These are phyloP conservation scores for Verticillium isaacii DNA, from an alignment of 2,329 filamentous ascomycete species.

Conservation along the genomic window DNA sequence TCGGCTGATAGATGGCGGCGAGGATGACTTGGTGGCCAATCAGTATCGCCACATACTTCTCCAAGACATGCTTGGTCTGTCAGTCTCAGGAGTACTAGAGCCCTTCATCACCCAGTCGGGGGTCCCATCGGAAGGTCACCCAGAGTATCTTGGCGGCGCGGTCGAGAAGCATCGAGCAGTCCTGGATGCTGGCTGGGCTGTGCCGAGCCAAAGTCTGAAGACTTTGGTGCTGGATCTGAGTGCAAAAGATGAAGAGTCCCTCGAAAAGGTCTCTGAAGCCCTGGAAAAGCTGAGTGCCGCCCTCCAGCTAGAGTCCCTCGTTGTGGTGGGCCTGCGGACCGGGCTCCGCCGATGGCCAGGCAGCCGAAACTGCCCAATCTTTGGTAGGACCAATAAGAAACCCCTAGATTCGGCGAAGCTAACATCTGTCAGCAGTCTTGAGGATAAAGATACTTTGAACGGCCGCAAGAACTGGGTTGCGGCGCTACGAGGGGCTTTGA, in stretches of 20 bases:
- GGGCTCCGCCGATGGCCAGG: background rate
- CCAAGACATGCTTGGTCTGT: background rate
- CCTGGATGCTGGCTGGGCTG: background rate
- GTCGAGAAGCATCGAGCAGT: background rate
- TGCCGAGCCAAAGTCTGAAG: background rate
- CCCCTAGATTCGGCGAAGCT: background rate
- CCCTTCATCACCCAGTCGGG: too few species aligned
- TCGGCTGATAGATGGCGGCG: background rate
- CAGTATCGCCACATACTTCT: background rate
- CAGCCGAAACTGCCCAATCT: background rate
- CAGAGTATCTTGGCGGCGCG: background rate
- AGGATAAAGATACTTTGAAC: conserved; percentile 2
- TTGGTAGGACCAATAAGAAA: background rate
- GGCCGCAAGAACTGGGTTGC: conserved; percentile 9
- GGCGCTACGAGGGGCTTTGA: conserved; percentile 7
- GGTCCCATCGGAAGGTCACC: too few species aligned
- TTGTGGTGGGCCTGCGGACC: conserved; percentile 5
- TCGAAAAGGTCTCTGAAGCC: background rate
- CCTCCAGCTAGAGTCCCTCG: background rate
- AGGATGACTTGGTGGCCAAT: background rate
- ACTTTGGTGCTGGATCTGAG: background rate
- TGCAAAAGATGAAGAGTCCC: too few species aligned
- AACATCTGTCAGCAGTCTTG: background rate
- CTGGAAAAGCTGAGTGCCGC: background rate
- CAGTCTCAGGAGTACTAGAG: too few species aligned